Evolutionary conservation across 2,329 filamentous ascomycete genomes (phyloP).

Genomic region (Ceratocystis cubensis): DNA sequence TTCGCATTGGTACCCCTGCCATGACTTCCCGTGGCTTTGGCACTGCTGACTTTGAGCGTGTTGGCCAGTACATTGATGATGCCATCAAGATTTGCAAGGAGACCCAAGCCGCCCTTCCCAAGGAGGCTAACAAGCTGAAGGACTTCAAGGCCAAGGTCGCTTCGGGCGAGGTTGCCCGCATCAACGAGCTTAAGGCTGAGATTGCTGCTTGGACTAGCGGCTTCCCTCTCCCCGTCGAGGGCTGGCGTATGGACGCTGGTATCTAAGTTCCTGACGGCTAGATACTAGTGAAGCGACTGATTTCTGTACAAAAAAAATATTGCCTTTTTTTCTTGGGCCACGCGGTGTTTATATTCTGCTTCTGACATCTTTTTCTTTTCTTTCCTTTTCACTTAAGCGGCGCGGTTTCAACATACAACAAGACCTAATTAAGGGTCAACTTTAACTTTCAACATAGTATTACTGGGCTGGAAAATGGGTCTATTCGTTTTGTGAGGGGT

Average conservation of each 20-base stretch:
- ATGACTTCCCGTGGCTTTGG: slow-evolving; percentile 96
- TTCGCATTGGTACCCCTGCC: slow-evolving; percentile 91
- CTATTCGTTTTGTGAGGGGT: background rate
- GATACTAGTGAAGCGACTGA: background rate
- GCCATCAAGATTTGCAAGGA: slow-evolving; percentile 83
- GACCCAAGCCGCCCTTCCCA: slow-evolving; percentile 71
- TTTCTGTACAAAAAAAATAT: background rate
- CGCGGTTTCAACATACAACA: slow-evolving; percentile 20
- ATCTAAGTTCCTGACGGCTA: slow-evolving; percentile 32
- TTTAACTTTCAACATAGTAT: slow-evolving; percentile 9
- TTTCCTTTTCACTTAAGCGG: slow-evolving; percentile 3
- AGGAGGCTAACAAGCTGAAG: slow-evolving; percentile 98
- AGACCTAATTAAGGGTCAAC: slow-evolving; percentile 12
- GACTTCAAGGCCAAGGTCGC: slow-evolving; percentile 95
- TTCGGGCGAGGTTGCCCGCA: slow-evolving; percentile 63
- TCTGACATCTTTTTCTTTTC: background rate
- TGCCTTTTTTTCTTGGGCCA: background rate
- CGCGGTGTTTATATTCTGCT: background rate
- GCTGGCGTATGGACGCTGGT: slow-evolving; percentile 50
- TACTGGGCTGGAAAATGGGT: slow-evolving; percentile 10
- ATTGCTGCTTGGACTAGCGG: slow-evolving; percentile 73
- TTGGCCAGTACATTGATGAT: slow-evolving; percentile 79
- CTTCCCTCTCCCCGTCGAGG: slow-evolving; percentile 85
- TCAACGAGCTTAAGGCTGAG: slow-evolving; percentile 78
- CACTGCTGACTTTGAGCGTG: slow-evolving; percentile 79